Evolutionary conservation across 2,329 filamentous ascomycete species (phyloP).

Genomic region (Scleromitrula shiraiana): DNA sequence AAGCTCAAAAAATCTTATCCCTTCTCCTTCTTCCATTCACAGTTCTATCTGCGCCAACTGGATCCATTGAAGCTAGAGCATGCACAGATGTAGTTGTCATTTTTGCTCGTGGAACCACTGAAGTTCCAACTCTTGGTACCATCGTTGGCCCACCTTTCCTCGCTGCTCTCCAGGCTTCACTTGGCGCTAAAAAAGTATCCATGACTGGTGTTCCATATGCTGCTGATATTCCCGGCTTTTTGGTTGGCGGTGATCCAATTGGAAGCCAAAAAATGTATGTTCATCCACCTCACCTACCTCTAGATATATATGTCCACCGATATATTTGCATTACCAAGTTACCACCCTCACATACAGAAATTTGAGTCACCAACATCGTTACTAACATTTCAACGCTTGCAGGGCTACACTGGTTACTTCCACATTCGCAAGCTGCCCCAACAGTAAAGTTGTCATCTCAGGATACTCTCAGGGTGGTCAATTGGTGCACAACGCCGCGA

Average conservation of each 20-base stretch:
- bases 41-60: neutral
- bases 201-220: conserved; percentile 48
- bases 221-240: conserved; percentile 38
- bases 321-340: no score
- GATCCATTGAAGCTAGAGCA: neutral
- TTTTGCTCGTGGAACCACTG: conserved; percentile 22
- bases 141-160: conserved; percentile 24
- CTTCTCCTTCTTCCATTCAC: neutral
- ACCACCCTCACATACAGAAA: no score
- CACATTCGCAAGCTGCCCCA: conserved; percentile 16
- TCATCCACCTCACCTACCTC: no score
- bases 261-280: conserved; percentile 37
- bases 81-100: conserved; percentile 23
- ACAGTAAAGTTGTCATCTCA: conserved; percentile 17
- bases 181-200: conserved; percentile 35
- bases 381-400: no score
- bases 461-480: conserved; percentile 26
- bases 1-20: no score
- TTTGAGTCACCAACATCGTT: no score
- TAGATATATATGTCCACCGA: no score
- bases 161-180: conserved; percentile 19
- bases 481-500: conserved; percentile 20
- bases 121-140: conserved; percentile 18
- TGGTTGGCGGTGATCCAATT: conserved; percentile 36
- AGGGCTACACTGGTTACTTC: conserved; percentile 17